phyloP scores from a whole-genome alignment of 108 stramenopile species.

The Licmophora abbreviata region DNA sequence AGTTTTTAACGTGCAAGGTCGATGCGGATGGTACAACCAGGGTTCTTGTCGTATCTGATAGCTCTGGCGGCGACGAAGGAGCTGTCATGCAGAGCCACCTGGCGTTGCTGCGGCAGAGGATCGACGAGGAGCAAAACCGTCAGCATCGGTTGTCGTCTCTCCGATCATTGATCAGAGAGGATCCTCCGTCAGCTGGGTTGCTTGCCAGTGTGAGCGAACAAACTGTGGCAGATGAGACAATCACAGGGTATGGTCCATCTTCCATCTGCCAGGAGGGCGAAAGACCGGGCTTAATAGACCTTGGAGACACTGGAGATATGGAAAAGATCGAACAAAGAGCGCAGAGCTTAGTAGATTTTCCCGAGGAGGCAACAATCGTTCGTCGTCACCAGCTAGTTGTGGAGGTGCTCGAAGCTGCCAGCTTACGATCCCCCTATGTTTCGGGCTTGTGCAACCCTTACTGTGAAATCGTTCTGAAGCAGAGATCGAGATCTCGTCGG shows the following conservation, averaged over 20 bases:
- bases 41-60: slow-evolving; percentile 65
- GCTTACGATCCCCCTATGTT: slow-evolving; percentile 53
- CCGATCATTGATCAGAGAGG: no score
- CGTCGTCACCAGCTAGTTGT: slow-evolving; percentile 67
- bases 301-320: no score
- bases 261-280: slow-evolving; percentile 1
- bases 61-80: slow-evolving; percentile 28
- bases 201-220: no score
- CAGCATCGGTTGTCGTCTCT: no score
- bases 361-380: slow-evolving; percentile 41
- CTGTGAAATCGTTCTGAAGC: slow-evolving; percentile 53
- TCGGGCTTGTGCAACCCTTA: slow-evolving; percentile 72
- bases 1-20: slow-evolving; percentile 48
- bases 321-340: slow-evolving; percentile 13
- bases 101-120: slow-evolving; percentile 35
- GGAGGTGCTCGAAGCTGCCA: slow-evolving; percentile 74
- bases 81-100: slow-evolving; percentile 34
- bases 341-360: slow-evolving; percentile 25
- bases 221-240: slow-evolving; percentile 15
- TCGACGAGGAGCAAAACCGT: slow-evolving; percentile 34
- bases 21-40: slow-evolving; percentile 81
- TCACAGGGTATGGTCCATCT: slow-evolving; percentile 18
- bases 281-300: background rate
- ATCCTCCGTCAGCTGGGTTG: no score
- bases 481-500: slow-evolving; percentile 27